phyloP scores from a whole-genome alignment of 139 green algal species.

The Micractinium conductrix region DNA sequence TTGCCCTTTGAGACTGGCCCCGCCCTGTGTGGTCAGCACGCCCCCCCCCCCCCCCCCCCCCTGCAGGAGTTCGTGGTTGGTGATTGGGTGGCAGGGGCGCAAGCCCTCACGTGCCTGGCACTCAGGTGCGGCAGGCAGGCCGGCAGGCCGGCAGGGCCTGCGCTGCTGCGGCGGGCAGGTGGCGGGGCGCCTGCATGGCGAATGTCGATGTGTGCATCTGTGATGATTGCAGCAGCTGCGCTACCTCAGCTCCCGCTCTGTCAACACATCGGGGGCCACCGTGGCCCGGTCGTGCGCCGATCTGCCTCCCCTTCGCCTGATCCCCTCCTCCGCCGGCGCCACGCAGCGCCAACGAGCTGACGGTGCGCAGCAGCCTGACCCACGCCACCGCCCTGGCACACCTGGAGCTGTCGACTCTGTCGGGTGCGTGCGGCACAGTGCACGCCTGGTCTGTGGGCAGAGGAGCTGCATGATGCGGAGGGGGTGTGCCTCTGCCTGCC shows the following conservation, averaged over 20 bases:
- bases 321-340: background rate
- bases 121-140: background rate
- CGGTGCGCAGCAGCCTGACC: background rate
- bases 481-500: no score
- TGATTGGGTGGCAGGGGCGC: background rate
- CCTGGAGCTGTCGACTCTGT: conserved; percentile 16
- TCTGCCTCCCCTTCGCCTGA: background rate
- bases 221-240: background rate
- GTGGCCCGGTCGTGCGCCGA: background rate
- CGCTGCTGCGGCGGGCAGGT: background rate
- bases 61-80: no score
- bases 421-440: background rate
- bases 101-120: background rate
- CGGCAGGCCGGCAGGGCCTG: background rate
- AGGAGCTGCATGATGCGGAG: background rate
- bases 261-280: no score
- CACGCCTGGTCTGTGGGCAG: background rate
- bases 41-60: no score
- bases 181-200: background rate
- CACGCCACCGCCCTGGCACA: background rate
- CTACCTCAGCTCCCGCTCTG: background rate
- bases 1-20: no score
- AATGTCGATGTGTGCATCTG: background rate
- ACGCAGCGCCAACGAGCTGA: background rate
- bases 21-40: no score